These are phyloP conservation scores for Verruconis gallopava DNA, from an alignment of 2,329 filamentous ascomycete genomes.

Conservation along the genomic window DNA sequence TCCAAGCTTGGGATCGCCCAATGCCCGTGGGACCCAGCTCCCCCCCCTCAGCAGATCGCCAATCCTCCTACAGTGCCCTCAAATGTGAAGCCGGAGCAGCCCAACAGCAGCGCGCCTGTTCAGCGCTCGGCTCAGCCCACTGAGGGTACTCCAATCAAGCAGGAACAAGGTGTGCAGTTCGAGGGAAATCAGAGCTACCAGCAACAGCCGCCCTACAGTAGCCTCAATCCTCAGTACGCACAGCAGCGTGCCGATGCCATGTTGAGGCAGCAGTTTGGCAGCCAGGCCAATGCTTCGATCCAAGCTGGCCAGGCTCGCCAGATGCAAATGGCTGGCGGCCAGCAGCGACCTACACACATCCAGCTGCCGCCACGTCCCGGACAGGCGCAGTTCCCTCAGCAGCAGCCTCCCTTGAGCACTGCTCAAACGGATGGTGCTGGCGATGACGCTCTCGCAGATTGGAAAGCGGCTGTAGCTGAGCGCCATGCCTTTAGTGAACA, in stretches of 20 bases:
- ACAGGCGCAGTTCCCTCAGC: slow-evolving; percentile 24
- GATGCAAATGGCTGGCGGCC: slow-evolving; percentile 20
- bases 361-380: slow-evolving; percentile 18
- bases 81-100: slow-evolving; percentile 17
- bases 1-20: slow-evolving; percentile 70
- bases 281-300: slow-evolving; percentile 52
- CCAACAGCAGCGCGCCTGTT: background rate
- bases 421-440: slow-evolving; percentile 63
- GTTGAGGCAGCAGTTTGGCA: slow-evolving; percentile 46
- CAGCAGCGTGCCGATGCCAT: slow-evolving; percentile 41
- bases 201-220: slow-evolving; percentile 15
- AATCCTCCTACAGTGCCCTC: slow-evolving; percentile 27
- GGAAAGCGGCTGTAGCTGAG: slow-evolving; percentile 45
- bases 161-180: slow-evolving; percentile 25
- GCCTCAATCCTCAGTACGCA: slow-evolving; percentile 33
- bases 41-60: slow-evolving; percentile 40
- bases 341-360: slow-evolving; percentile 29
- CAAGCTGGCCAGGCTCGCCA: slow-evolving; percentile 17
- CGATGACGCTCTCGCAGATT: slow-evolving; percentile 45
- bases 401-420: slow-evolving; percentile 26
- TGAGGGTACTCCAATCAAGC: slow-evolving; percentile 15
- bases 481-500: slow-evolving; percentile 40
- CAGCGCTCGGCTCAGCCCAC: background rate
- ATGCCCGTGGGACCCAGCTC: slow-evolving; percentile 92
- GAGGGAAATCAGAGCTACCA: slow-evolving; percentile 18